Percentiles rank a stretch among this genome's conserved stretches.
Evolutionary conservation across 2,329 filamentous ascomycete genomes (phyloP).

Genomic region (Phialemoniopsis sp.): DNA sequence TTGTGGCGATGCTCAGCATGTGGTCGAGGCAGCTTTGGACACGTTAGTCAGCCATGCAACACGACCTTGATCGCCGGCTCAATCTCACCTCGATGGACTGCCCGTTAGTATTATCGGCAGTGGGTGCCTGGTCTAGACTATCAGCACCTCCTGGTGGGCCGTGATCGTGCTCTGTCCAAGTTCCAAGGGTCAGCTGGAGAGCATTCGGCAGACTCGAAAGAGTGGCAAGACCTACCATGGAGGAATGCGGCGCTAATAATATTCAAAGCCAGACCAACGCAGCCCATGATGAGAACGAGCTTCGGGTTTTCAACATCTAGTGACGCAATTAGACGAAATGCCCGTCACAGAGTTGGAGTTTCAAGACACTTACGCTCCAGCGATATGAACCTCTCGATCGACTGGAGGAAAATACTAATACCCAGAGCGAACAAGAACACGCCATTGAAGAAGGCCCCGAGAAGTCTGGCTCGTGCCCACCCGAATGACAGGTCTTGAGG

Average conservation of each 20-base stretch:
- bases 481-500: conserved; percentile 64
- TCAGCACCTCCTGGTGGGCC: conserved; percentile 15
- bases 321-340: neutral
- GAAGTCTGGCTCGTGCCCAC: conserved; percentile 70
- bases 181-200: too few species aligned
- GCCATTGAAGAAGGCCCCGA: conserved; percentile 79
- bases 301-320: conserved; percentile 60
- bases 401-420: conserved; percentile 69
- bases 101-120: neutral
- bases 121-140: neutral
- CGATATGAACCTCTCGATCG: conserved; percentile 64
- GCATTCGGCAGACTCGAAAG: too few species aligned
- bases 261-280: conserved; percentile 63
- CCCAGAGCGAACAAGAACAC: conserved; percentile 69
- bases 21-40: conserved; percentile 16
- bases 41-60: neutral
- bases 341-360: neutral
- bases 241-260: conserved; percentile 62
- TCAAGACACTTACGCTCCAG: conserved; percentile 39
- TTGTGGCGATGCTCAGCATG: conserved; percentile 49
- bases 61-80: neutral
- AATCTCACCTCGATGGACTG: neutral
- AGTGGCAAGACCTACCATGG: too few species aligned
- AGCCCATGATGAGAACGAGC: conserved; percentile 66
- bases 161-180: conserved; percentile 15